phyloP scores from a whole-genome alignment of 2,329 filamentous ascomycete genomes.

The Calonectria leucothoes region DNA sequence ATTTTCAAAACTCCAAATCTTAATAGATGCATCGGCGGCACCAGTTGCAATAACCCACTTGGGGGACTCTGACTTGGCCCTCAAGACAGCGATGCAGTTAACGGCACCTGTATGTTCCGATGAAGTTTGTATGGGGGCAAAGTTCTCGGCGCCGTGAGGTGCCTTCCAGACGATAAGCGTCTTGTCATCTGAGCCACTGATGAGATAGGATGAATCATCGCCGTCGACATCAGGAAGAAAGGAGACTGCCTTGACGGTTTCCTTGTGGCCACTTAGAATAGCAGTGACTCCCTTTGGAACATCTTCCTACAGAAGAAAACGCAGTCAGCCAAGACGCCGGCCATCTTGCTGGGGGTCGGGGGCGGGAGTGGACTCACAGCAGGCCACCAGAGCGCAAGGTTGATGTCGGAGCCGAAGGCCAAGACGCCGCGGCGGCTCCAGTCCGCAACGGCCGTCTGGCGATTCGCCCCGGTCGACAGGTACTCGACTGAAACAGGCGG shows the following conservation, averaged over 20 bases:
- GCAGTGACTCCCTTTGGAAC: constrained; percentile 68
- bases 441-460: constrained; percentile 89
- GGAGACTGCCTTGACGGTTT: constrained; percentile 84
- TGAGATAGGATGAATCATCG: constrained; percentile 66
- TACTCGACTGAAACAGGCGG: constrained; percentile 58
- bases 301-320: constrained; percentile 44
- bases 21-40: constrained; percentile 80
- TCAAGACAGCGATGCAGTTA: constrained; percentile 71
- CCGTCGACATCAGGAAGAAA: constrained; percentile 71
- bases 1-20: constrained; percentile 74
- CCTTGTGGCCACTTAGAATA: constrained; percentile 81
- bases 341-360: background rate
- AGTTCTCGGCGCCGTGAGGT: constrained; percentile 33
- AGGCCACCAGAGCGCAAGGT: constrained; percentile 90
- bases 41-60: constrained; percentile 77
- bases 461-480: constrained; percentile 86
- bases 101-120: constrained; percentile 79
- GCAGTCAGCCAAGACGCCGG: background rate
- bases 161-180: constrained; percentile 78
- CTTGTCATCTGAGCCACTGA: constrained; percentile 87
- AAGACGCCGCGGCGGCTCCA: constrained; percentile 82
- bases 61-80: constrained; percentile 39
- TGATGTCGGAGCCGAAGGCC: constrained; percentile 89
- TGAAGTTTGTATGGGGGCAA: constrained; percentile 61
- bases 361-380: constrained; percentile 64